Evolutionary conservation across 1,284 basidiomycete species (phyloP).

Genomic region (Tilletiaria anomala): DNA sequence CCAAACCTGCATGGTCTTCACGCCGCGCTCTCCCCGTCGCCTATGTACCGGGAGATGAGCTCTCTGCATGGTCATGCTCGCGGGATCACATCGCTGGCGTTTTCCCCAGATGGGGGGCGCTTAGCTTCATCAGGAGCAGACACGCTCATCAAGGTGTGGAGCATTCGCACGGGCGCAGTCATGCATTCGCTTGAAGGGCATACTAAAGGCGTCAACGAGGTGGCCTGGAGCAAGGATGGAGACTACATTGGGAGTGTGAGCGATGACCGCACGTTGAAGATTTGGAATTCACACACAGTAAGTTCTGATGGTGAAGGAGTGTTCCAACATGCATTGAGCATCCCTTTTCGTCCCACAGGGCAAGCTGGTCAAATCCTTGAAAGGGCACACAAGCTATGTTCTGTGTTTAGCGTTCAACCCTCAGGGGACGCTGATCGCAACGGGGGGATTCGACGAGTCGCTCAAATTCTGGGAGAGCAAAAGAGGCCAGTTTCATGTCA

Average conservation of each 20-base stretch:
- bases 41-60: slow-evolving; percentile 24
- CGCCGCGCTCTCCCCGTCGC: not conserved
- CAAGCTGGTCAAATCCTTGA: slow-evolving; percentile 39
- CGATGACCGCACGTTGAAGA: slow-evolving; percentile 21
- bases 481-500: slow-evolving; percentile 48
- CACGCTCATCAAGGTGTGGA: slow-evolving; percentile 33
- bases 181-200: slow-evolving; percentile 13
- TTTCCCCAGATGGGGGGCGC: slow-evolving; percentile 42
- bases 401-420: slow-evolving; percentile 85
- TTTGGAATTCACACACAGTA: slow-evolving; percentile 16
- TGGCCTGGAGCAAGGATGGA: slow-evolving; percentile 26
- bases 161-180: slow-evolving; percentile 11
- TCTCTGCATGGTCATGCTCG: slow-evolving; percentile 43
- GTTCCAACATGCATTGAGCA: not conserved
- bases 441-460: slow-evolving; percentile 86
- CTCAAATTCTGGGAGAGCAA: slow-evolving; percentile 91
- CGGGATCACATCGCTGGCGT: slow-evolving; percentile 41
- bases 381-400: slow-evolving; percentile 81
- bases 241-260: slow-evolving; percentile 23
- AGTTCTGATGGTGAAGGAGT: too few relatives aligned
- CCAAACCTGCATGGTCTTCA: too few relatives aligned
- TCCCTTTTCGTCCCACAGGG: slow-evolving; percentile 2
- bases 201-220: slow-evolving; percentile 20
- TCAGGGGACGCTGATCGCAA: slow-evolving; percentile 70
- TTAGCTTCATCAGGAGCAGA: slow-evolving; percentile 40